A percentile compares a stretch with the other conserved stretches of the same genome.
These are phyloP conservation scores for Thamnidium elegans DNA, from an alignment of 192 early-diverging fungal genomes.

Conservation along the genomic window DNA sequence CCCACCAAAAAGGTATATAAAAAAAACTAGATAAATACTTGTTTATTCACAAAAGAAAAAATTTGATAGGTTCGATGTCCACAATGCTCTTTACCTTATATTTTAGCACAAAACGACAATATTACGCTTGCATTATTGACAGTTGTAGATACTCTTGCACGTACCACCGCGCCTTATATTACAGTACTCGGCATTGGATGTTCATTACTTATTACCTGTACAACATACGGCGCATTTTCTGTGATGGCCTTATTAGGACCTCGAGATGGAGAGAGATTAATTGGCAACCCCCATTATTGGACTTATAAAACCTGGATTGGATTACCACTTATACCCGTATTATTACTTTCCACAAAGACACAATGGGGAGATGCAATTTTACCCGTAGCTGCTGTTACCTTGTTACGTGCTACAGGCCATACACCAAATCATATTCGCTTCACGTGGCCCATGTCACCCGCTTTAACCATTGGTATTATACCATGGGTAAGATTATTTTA, in stretches of 20 bases:
- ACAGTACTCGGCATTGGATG: conserved; percentile 58
- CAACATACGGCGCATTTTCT: conserved; percentile 66
- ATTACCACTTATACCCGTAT: conserved; percentile 47
- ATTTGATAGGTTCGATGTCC: conserved; percentile 71
- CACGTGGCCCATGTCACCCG: conserved; percentile 59
- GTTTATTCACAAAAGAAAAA: too few relatives aligned
- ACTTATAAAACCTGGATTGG: conserved; percentile 61
- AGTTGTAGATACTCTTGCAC: conserved; percentile 50
- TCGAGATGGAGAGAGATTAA: conserved; percentile 53
- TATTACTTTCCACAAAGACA: conserved; percentile 60
- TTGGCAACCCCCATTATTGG: conserved; percentile 56
- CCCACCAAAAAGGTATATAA: conserved; percentile 43
- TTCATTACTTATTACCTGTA: conserved; percentile 59
- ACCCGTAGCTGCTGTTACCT: conserved; percentile 59
- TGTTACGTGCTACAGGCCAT: conserved; percentile 39
- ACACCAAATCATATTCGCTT: conserved; percentile 50
- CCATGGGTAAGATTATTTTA: conserved; percentile 46
- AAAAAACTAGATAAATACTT: not conserved
- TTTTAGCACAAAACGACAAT: conserved; percentile 55
- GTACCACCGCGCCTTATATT: conserved; percentile 61
- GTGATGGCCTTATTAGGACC: conserved; percentile 65
- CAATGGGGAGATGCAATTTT: conserved; percentile 55
- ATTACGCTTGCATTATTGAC: conserved; percentile 50
- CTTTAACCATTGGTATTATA: conserved; percentile 57
- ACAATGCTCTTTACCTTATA: conserved; percentile 63